Percentiles rank a stretch among this genome's conserved stretches.
phyloP scores from a whole-genome alignment of 2,329 filamentous ascomycete species.

The Penicillium palitans region DNA sequence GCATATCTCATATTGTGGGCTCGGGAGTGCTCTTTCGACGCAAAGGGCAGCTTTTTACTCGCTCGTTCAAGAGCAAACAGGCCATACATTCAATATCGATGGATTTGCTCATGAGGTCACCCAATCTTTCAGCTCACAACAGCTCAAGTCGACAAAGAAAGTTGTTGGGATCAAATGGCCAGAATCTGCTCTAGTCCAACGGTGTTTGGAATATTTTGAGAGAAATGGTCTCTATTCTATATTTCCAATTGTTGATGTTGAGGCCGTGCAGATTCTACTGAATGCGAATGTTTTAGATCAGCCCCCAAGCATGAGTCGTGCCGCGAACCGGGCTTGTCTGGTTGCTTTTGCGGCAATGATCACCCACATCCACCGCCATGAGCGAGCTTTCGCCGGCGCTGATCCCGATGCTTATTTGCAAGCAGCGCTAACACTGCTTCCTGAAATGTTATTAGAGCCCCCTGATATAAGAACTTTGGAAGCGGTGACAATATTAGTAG shows the following conservation, averaged over 20 bases:
- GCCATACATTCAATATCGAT: constrained; percentile 22
- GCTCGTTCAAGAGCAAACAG: constrained; percentile 18
- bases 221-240: constrained; percentile 26
- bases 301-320: constrained; percentile 9
- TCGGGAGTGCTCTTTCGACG: constrained; percentile 18
- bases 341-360: constrained; percentile 28
- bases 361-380: constrained; percentile 26
- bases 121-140: constrained; percentile 12
- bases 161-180: constrained; percentile 23
- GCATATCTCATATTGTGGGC: constrained; percentile 24
- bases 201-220: constrained; percentile 22
- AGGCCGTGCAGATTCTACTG: constrained; percentile 18
- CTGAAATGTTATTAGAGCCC: constrained; percentile 24
- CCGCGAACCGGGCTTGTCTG: constrained; percentile 21
- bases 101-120: constrained; percentile 18
- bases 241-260: constrained; percentile 25
- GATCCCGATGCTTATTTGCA: constrained; percentile 27
- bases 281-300: constrained; percentile 16
- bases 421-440: constrained; percentile 23
- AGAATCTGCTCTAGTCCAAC: constrained; percentile 12
- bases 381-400: constrained; percentile 20
- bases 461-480: constrained; percentile 22
- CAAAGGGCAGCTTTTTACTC: constrained; percentile 21
- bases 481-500: constrained; percentile 23
- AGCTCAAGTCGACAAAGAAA: constrained; percentile 6